Percentiles rank a stretch among this genome's conserved stretches.
Conservation (phyloP, 306 rosid species). For the Boehmeria nivea region DNA sequence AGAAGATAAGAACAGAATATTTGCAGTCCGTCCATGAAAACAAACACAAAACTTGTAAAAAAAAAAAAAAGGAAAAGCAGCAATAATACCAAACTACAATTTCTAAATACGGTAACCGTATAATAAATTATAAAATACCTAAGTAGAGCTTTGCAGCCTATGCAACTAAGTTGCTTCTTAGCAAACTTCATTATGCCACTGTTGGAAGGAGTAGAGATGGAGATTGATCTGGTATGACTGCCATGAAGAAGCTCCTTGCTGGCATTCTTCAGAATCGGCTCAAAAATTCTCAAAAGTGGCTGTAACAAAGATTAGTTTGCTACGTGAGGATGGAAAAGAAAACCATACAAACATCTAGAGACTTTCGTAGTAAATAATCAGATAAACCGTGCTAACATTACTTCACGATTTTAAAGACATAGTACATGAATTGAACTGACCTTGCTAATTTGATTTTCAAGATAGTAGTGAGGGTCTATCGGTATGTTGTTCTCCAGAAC, state of each 20-base stretch:
- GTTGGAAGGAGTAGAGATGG: slow-evolving; percentile 86
- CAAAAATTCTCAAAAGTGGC: slow-evolving; percentile 95
- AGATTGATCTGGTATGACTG: slow-evolving; percentile 88
- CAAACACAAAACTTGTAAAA: too few relatives aligned
- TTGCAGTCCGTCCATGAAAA: too few relatives aligned
- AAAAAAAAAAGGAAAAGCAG: slow-evolving; percentile 2
- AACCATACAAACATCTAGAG: too few relatives aligned
- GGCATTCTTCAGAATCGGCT: slow-evolving; percentile 95
- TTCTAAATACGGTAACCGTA: background rate
- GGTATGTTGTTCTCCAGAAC: slow-evolving; percentile 95
- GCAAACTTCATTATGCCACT: slow-evolving; percentile 94
- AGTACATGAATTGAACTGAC: slow-evolving; percentile 22
- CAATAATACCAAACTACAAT: too few relatives aligned
- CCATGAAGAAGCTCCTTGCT: slow-evolving; percentile 97
- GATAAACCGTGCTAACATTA: background rate
- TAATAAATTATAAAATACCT: slow-evolving; percentile 42
- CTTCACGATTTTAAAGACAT: background rate
- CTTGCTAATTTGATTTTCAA: slow-evolving; percentile 96
- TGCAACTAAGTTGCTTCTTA: slow-evolving; percentile 76
- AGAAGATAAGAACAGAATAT: slow-evolving; percentile 1
- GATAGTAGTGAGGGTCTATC: slow-evolving; percentile 95
- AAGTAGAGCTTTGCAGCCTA: slow-evolving; percentile 90
- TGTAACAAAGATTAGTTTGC: slow-evolving; percentile 35
- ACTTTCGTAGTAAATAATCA: too few relatives aligned
- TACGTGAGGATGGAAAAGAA: slow-evolving; percentile 1